Evolutionary conservation across 495 filamentous ascomycete species (phyloP), one percentile per base, ranked within the genome.

Genomic region (Cetradonia linearis): DNA sequence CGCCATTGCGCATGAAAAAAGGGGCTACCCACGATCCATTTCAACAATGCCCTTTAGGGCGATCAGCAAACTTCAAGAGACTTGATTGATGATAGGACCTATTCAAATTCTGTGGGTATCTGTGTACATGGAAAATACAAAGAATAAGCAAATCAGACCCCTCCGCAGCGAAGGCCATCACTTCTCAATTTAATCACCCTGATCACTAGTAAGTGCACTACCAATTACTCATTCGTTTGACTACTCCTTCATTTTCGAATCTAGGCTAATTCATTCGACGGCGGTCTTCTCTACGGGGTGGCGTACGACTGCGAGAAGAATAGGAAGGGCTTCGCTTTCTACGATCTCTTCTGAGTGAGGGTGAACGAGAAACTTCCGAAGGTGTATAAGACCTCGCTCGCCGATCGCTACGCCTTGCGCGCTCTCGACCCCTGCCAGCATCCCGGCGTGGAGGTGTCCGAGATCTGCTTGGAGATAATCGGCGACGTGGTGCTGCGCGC

Each of bases 271-370:
- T 61, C 31, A 28, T 36, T 25, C 47, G 52, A 9, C 61, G 52
- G 30, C 61, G 57, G 47, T 36, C 52, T 54, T 50, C 47, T 58
- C 61, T 60, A 25, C 47, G 55, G 30, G 61, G 61, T 31, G 64
- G 64, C 40, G 61, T 60, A 28, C 20, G 56, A 37, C 61, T 61
- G 53, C 64, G 64, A 47, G 64, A 66, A n/a, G 64, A 66, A 53
- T 66, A 66, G 20, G 64, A 58, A 2, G 61, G 47, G 56, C 61
- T 63, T 40, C 64, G 42, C 47, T 44, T 55, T 14, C 61, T 50
- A n/a, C 56, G 56, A 16, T 27, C 23, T 28, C 55, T 58, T 14
- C 38, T 48, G 2, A 33, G 64, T n/a, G 57, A 54, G 9, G 57
- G 58, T 33, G 61, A 60, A n/a, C 61, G 57, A 53, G 61, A 66